A percentile compares a stretch with the other conserved stretches of the same genome.
Evolutionary conservation across 2,329 filamentous ascomycete species (phyloP).

Genomic region (Drechmeria coniospora): DNA sequence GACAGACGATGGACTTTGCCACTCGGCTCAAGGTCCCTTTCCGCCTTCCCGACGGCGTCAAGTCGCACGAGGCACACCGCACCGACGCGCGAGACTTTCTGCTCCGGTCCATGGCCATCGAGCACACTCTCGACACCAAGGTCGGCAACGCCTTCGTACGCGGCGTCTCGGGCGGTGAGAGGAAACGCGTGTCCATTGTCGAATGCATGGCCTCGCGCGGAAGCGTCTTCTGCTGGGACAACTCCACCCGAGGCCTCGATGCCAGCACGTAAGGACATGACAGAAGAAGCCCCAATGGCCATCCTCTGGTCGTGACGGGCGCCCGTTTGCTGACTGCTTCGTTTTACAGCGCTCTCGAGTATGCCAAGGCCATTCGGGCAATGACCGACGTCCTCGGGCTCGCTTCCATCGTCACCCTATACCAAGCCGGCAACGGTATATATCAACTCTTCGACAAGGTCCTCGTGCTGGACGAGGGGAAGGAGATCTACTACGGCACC

Average conservation of each 20-base stretch:
- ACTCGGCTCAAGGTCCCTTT: slow-evolving; percentile 41
- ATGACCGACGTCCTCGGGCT: slow-evolving; percentile 48
- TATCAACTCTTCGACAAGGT: slow-evolving; percentile 59
- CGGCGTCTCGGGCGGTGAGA: slow-evolving; percentile 52
- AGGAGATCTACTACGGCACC: slow-evolving; percentile 50
- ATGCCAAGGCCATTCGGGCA: slow-evolving; percentile 42
- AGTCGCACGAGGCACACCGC: slow-evolving; percentile 28
- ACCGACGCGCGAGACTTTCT: slow-evolving; percentile 35
- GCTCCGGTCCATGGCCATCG: slow-evolving; percentile 39
- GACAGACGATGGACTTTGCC: slow-evolving; percentile 57
- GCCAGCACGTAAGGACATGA: slow-evolving; percentile 38
- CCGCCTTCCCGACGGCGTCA: slow-evolving; percentile 26
- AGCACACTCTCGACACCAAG: slow-evolving; percentile 47
- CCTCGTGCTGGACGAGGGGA: slow-evolving; percentile 49
- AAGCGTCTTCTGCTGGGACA: slow-evolving; percentile 52
- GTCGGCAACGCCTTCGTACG: slow-evolving; percentile 52
- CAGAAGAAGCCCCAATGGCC: too few relatives aligned
- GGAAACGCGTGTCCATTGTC: slow-evolving; percentile 54
- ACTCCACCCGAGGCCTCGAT: slow-evolving; percentile 49
- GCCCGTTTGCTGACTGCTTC: not conserved
- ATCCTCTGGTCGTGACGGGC: not conserved
- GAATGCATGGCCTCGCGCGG: slow-evolving; percentile 44
- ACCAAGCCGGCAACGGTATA: slow-evolving; percentile 56
- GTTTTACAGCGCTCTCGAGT: slow-evolving; percentile 35
- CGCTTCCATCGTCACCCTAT: slow-evolving; percentile 47